phyloP scores from a whole-genome alignment of 768 basidiomycete species.

The Symmetrospora coprosmae region DNA sequence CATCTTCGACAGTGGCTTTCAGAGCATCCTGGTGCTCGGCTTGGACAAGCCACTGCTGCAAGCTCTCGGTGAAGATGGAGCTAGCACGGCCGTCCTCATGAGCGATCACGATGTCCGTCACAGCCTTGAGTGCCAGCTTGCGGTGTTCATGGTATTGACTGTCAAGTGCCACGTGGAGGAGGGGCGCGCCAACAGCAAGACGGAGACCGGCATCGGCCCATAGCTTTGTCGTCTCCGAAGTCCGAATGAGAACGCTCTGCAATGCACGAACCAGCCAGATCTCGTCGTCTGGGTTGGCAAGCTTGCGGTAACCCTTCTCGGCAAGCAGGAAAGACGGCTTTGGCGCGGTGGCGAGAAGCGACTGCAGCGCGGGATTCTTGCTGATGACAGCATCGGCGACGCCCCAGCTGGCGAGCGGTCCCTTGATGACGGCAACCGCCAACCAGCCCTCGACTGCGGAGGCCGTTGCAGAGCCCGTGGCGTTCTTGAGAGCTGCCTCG shows the following conservation, averaged over 20 bases:
- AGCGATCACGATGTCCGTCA: slow-evolving; percentile 42
- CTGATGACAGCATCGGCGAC: slow-evolving; percentile 25
- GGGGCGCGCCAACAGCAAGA: slow-evolving; percentile 51
- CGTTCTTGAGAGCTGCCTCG: slow-evolving; percentile 56
- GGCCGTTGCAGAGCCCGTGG: slow-evolving; percentile 45
- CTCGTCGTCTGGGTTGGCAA: slow-evolving; percentile 50
- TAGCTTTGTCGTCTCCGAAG: slow-evolving; percentile 42
- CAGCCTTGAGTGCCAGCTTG: slow-evolving; percentile 40
- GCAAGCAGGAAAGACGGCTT: slow-evolving; percentile 77
- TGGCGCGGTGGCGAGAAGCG: slow-evolving; percentile 39
- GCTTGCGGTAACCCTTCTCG: slow-evolving; percentile 73
- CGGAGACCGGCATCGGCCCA: slow-evolving; percentile 45
- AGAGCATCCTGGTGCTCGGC: neutral
- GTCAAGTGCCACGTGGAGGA: slow-evolving; percentile 57
- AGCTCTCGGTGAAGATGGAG: slow-evolving; percentile 48
- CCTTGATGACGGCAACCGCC: slow-evolving; percentile 53
- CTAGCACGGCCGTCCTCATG: slow-evolving; percentile 40
- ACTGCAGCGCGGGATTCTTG: slow-evolving; percentile 32
- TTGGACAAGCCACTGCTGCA: slow-evolving; percentile 33
- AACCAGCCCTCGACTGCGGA: slow-evolving; percentile 70
- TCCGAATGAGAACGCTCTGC: slow-evolving; percentile 38
- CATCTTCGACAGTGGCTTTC: neutral
- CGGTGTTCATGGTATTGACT: slow-evolving; percentile 47
- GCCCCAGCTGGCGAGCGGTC: slow-evolving; percentile 45
- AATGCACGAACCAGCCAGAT: slow-evolving; percentile 60